A percentile compares a stretch with the other conserved stretches of the same genome.
phyloP scores from a whole-genome alignment of 2,329 filamentous ascomycete genomes.

The Fusarium sororula region DNA sequence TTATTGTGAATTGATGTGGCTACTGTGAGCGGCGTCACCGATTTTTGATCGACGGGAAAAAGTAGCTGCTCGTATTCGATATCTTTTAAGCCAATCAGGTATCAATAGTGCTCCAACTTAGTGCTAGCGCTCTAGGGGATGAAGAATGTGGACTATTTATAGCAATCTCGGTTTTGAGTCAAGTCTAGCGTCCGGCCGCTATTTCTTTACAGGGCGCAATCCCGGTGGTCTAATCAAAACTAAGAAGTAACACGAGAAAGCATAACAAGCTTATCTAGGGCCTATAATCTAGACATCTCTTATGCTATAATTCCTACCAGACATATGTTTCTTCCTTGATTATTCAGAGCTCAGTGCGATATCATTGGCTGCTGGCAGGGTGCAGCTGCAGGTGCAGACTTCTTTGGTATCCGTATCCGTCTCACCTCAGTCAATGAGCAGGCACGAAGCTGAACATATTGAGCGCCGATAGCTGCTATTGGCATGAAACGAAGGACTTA shows the following conservation, averaged over 20 bases:
- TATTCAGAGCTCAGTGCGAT: accelerated
- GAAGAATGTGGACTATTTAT: not conserved
- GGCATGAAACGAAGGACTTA: not conserved
- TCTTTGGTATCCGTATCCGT: not conserved
- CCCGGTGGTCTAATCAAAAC: no score
- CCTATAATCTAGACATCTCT: not conserved
- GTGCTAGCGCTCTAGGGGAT: not conserved
- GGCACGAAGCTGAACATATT: not conserved
- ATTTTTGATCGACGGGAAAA: not conserved
- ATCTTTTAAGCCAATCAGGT: not conserved
- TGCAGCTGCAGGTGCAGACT: not conserved
- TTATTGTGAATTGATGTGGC: accelerated
- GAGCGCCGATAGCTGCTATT: no score
- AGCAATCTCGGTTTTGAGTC: accelerated
- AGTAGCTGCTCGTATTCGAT: not conserved
- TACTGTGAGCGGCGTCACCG: not conserved
- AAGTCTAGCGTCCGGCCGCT: not conserved
- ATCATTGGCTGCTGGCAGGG: not conserved
- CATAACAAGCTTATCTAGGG: not conserved
- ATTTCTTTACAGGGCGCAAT: not conserved
- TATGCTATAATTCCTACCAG: not conserved
- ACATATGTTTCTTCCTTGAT: not conserved
- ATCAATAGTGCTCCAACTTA: accelerated
- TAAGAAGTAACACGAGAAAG: not conserved
- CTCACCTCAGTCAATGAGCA: not conserved